Conservation (phyloP, 2,329 filamentous ascomycete species). For the Beauveria asiatica region DNA sequence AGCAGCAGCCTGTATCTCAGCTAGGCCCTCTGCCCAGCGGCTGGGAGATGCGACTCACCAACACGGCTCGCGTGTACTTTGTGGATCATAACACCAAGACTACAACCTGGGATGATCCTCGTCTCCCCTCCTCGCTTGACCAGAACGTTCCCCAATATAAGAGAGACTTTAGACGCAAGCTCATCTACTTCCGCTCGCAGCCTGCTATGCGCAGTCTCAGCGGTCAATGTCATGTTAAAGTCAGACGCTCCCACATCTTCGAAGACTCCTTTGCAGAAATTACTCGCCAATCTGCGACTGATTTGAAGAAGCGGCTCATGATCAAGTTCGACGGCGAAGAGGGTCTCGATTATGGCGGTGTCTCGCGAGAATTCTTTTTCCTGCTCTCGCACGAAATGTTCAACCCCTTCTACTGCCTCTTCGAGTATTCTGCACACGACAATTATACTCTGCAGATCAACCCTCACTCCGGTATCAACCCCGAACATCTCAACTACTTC, state of each 20-base stretch:
- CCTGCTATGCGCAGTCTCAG: constrained; percentile 91
- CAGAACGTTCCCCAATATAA: constrained; percentile 99
- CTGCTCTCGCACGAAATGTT: constrained; percentile 99
- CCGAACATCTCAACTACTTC: constrained; percentile 98
- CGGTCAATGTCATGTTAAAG: constrained; percentile 97
- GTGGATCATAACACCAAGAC: constrained; percentile 99
- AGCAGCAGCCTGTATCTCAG: constrained; percentile 96
- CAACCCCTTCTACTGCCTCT: constrained; percentile 98
- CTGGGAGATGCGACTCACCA: constrained; percentile 99
- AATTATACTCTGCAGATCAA: constrained; percentile 99
- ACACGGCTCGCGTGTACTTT: constrained; percentile 96
- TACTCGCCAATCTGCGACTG: constrained; percentile 88
- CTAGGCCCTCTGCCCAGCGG: constrained; percentile 90
- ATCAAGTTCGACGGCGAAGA: constrained; percentile 99
- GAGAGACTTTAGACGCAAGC: constrained; percentile 93
- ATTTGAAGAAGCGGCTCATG: constrained; percentile 97
- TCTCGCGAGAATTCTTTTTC: constrained; percentile 99
- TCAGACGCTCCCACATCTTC: constrained; percentile 92
- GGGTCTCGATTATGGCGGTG: constrained; percentile 92
- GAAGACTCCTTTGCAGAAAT: constrained; percentile 99
- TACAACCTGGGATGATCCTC: constrained; percentile 96
- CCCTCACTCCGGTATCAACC: constrained; percentile 97
- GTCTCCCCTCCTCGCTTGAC: constrained; percentile 88
- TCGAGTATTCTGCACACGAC: constrained; percentile 99
- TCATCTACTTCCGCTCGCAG: constrained; percentile 99